phyloP scores from a whole-genome alignment of 345 rosid genomes.

The Gossypium anomalum region DNA sequence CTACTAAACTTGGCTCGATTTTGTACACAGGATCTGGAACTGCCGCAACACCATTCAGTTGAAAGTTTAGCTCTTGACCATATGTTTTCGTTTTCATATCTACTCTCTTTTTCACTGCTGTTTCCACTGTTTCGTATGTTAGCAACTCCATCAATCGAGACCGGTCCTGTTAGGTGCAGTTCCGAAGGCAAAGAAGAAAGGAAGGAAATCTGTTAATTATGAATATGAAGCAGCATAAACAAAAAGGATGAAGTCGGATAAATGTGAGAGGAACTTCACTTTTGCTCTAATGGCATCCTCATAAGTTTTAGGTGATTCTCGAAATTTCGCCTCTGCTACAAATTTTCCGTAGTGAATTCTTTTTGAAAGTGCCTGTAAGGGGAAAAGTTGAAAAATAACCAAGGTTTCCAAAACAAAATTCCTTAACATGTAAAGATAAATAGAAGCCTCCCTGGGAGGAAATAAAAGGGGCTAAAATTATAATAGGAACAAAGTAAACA shows the following conservation, averaged over 20 bases:
- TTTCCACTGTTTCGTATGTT: slow-evolving; percentile 50
- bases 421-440: background rate
- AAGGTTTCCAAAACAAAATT: slow-evolving; percentile 1
- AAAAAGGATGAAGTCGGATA: background rate
- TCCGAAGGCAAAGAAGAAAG: background rate
- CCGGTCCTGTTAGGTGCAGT: slow-evolving; percentile 38
- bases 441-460: background rate
- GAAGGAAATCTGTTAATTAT: background rate
- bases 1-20: slow-evolving; percentile 52
- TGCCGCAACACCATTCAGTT: background rate
- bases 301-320: slow-evolving; percentile 38
- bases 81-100: slow-evolving; percentile 48
- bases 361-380: slow-evolving; percentile 56
- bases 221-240: background rate
- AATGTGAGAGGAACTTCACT: slow-evolving; percentile 21
- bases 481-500: background rate
- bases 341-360: slow-evolving; percentile 54
- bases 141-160: slow-evolving; percentile 44
- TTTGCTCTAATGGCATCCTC: slow-evolving; percentile 50
- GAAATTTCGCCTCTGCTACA: slow-evolving; percentile 70
- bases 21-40: slow-evolving; percentile 40
- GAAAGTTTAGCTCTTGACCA: slow-evolving; percentile 36
- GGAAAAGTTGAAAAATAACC: background rate
- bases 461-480: background rate
- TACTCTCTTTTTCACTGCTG: slow-evolving; percentile 47